Conservation (phyloP, 169 alveolate genomes). For the Theileria sp. region DNA sequence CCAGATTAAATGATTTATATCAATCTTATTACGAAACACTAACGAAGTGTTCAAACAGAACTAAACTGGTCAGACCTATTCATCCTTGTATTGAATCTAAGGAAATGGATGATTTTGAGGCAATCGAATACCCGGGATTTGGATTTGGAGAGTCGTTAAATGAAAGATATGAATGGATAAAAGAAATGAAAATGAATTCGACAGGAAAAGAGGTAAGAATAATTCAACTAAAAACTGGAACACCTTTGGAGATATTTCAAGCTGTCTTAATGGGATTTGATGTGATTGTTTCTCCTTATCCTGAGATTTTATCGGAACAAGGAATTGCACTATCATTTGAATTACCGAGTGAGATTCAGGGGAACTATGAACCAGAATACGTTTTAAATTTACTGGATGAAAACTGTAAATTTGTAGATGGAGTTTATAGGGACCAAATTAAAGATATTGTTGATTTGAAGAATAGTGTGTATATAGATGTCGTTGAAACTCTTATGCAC, state of each 20-base stretch:
- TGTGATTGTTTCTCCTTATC: slow-evolving; percentile 62
- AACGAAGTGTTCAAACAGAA: neutral
- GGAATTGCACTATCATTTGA: slow-evolving; percentile 61
- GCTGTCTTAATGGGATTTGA: slow-evolving; percentile 66
- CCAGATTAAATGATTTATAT: neutral
- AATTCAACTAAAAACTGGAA: slow-evolving; percentile 61
- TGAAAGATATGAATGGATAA: slow-evolving; percentile 9
- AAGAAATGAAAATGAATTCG: slow-evolving; percentile 5
- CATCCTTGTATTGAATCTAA: neutral
- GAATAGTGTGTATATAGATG: slow-evolving; percentile 41
- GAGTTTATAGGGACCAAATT: slow-evolving; percentile 23
- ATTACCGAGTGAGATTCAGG: slow-evolving; percentile 5
- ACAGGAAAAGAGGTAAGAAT: slow-evolving; percentile 54
- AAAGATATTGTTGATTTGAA: slow-evolving; percentile 55
- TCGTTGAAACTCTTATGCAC: slow-evolving; percentile 32
- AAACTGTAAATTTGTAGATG: slow-evolving; percentile 30
- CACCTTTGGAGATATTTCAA: slow-evolving; percentile 68
- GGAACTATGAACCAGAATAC: neutral
- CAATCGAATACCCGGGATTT: slow-evolving; percentile 14
- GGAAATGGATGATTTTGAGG: neutral
- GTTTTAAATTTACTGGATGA: neutral
- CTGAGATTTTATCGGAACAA: slow-evolving; percentile 47
- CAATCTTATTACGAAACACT: slow-evolving; percentile 2
- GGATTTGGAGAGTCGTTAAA: slow-evolving; percentile 29
- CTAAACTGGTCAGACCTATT: neutral